These are phyloP conservation scores for Tylopilus sp. DNA, from an alignment of 768 basidiomycete species.

Conservation along the genomic window DNA sequence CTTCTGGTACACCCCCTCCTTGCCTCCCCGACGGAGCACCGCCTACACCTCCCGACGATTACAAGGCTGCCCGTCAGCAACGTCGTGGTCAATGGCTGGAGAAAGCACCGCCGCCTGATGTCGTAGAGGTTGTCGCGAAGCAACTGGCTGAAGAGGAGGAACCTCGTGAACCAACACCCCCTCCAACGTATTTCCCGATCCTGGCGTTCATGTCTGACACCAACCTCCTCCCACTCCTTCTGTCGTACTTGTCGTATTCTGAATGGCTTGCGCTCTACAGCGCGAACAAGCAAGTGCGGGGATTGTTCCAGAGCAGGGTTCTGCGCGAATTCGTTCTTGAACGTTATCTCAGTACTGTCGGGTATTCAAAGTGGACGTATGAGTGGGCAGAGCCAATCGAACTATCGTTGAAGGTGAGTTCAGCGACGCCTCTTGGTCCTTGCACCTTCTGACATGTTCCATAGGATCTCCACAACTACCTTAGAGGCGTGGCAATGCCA, in stretches of 20 bases:
- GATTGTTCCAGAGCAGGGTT: slow-evolving; percentile 45
- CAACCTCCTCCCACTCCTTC: slow-evolving; percentile 48
- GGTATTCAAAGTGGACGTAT: slow-evolving; percentile 63
- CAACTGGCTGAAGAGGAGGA: slow-evolving; percentile 19
- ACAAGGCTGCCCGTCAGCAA: slow-evolving; percentile 38
- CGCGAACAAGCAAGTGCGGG: slow-evolving; percentile 52
- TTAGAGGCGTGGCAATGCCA: slow-evolving; percentile 76
- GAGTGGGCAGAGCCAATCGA: slow-evolving; percentile 58
- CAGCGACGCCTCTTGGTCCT: background rate
- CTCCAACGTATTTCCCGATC: slow-evolving; percentile 46
- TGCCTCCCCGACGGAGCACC: slow-evolving; percentile 1
- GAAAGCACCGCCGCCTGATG: slow-evolving; percentile 35
- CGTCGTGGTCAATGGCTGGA: slow-evolving; percentile 40
- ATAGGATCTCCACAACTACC: slow-evolving; percentile 77
- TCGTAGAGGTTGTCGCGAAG: slow-evolving; percentile 32
- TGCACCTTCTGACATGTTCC: slow-evolving; percentile 7
- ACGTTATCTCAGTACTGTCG: slow-evolving; percentile 65
- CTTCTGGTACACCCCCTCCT: background rate
- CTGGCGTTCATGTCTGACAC: slow-evolving; percentile 52
- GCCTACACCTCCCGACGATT: slow-evolving; percentile 33
- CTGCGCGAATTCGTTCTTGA: slow-evolving; percentile 67
- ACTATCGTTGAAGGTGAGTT: slow-evolving; percentile 58
- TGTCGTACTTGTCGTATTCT: slow-evolving; percentile 64
- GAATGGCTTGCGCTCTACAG: slow-evolving; percentile 66
- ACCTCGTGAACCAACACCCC: slow-evolving; percentile 20